Evolutionary conservation across 345 rosid genomes (phyloP).

Genomic region (Rhodamnia rubescens): DNA sequence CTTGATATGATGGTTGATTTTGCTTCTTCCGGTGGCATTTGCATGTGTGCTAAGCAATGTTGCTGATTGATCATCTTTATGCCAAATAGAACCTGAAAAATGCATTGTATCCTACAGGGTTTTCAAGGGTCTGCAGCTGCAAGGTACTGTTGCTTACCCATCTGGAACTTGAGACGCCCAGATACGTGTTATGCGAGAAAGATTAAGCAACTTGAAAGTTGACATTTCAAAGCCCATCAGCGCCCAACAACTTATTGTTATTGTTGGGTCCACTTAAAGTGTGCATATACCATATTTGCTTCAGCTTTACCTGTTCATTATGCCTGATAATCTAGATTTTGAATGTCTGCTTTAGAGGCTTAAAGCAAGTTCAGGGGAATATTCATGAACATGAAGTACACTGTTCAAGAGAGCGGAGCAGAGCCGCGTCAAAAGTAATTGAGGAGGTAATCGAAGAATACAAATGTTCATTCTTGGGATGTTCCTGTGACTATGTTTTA

Average conservation of each 20-base stretch:
- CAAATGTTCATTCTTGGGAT: background rate
- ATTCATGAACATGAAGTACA: conserved; percentile 36
- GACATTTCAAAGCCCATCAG: background rate
- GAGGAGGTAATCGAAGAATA: conserved; percentile 28
- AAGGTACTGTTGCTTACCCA: conserved; percentile 19
- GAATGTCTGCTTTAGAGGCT: conserved; percentile 12
- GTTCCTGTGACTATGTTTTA: background rate
- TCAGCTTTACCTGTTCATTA: background rate
- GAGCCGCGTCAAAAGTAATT: conserved; percentile 46
- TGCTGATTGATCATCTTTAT: background rate
- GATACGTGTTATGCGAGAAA: background rate
- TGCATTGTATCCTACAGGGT: conserved; percentile 16
- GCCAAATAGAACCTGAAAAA: background rate
- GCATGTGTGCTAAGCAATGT: background rate
- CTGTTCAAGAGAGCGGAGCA: conserved; percentile 69
- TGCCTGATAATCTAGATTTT: background rate
- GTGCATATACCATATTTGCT: background rate
- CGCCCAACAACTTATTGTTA: background rate
- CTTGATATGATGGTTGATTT: background rate
- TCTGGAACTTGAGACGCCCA: background rate
- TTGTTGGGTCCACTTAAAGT: background rate
- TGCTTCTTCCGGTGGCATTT: background rate
- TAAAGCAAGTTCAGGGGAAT: conserved; percentile 11
- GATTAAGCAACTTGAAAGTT: background rate
- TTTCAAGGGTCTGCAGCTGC: conserved; percentile 17